Base-by-base conservation (phyloP, 805 yeast genomes). In the Kregervanrija delftensis region DNA sequence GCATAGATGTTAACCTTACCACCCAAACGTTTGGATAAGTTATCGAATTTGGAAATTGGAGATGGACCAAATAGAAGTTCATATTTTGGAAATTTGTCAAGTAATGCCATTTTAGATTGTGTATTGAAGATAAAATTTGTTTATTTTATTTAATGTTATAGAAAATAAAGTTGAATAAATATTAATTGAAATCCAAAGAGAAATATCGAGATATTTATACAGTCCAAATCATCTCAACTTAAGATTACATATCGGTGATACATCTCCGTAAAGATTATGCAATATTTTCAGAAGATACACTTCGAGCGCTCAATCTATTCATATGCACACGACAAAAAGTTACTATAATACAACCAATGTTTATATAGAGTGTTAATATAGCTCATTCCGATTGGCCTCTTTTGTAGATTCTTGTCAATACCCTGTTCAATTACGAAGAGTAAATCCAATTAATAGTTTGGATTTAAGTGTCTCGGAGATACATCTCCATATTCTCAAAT, bases 11-110 rank as follows among this genome's bases (percentile, higher is more conserved):
- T 58, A 33, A 60, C 65, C 32, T 63, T 60, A 32, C 57, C 57
- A 11, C 66, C 66, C n/a, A 62, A 46, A 13, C 36, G 39, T 33
- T 59, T 55, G 9, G 65, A 51, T 31, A 63, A 55, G 41, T 61
- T 53, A 9, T 56, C 60, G 47, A 63, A 59, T 30, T 52, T 55
- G 13, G 64, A 56, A 41, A 63, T 63, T 48, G 67, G 67, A 2
- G 67, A 63, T 33, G 66, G 65, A 14, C 67, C 67, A 39, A 63
- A 63, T 11, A 65, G 54, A 33, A 63, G 52, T 17, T 51, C 56
- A 42, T 61, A 55, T 42, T 58, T 62, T 47, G 42, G 52, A 31
- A 54, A 54, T 42, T 54, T 52, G 37, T 50, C 55, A 41, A 54
- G 48, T 37, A 53, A 42, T 10, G 54, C 42, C 55, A 52, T 52